These are phyloP conservation scores for Eimeria praecox DNA, from an alignment of 169 alveolate genomes.

Conservation along the genomic window DNA sequence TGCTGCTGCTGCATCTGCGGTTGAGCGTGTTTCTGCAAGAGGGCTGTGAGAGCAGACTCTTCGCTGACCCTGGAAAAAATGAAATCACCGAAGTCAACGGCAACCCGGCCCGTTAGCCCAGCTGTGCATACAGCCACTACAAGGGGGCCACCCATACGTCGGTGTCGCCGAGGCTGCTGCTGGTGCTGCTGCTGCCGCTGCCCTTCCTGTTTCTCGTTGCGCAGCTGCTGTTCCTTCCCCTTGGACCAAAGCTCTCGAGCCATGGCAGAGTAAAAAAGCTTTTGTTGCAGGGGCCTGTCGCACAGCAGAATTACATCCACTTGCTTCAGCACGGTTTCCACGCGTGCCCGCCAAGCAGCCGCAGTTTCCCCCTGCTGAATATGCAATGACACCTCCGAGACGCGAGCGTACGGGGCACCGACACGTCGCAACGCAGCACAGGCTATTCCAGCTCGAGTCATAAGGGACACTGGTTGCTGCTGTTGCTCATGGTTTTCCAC, in stretches of 20 bases:
- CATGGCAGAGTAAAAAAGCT: not conserved
- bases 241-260: slow-evolving; percentile 40
- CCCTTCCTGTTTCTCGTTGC: not conserved
- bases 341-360: slow-evolving; percentile 53
- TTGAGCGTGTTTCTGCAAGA: slow-evolving; percentile 52
- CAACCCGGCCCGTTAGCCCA: slow-evolving; percentile 76
- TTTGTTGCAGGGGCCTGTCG: slow-evolving; percentile 73
- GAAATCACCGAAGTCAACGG: slow-evolving; percentile 77
- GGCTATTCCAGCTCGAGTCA: slow-evolving; percentile 74
- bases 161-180: not conserved
- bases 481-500: not conserved
- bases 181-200: slow-evolving; percentile 28
- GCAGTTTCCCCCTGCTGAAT: slow-evolving; percentile 53
- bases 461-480: not conserved
- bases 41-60: slow-evolving; percentile 73
- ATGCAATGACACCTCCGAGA: slow-evolving; percentile 60
- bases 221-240: not conserved
- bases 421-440: slow-evolving; percentile 62
- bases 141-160: slow-evolving; percentile 51
- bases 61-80: slow-evolving; percentile 12
- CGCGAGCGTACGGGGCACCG: slow-evolving; percentile 63
- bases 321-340: slow-evolving; percentile 36
- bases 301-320: slow-evolving; percentile 76
- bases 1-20: slow-evolving; percentile 24
- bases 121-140: slow-evolving; percentile 75